These are phyloP conservation scores for Brassica carinata DNA, from an alignment of 345 rosid species.

Conservation along the genomic window DNA sequence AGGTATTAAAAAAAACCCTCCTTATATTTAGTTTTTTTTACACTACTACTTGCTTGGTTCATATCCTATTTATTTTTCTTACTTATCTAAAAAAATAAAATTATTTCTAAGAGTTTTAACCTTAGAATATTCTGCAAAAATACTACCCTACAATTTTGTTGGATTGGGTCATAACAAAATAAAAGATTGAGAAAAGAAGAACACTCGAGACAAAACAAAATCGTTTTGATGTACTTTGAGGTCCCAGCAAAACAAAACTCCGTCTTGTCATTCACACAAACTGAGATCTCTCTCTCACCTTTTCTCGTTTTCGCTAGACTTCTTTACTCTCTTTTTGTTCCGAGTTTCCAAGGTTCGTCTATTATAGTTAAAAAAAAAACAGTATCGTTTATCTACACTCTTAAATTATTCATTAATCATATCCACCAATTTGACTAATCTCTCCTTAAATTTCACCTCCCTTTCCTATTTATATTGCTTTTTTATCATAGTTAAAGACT, in stretches of 20 bases:
- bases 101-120: background rate
- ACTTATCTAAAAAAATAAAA: background rate
- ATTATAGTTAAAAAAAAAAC: background rate
- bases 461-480: background rate
- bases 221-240: constrained; percentile 24
- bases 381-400: too few relatives aligned
- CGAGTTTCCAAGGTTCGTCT: constrained; percentile 15
- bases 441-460: background rate
- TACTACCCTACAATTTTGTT: background rate
- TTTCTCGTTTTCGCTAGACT: constrained; percentile 1
- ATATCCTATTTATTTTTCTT: background rate
- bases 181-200: background rate
- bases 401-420: background rate
- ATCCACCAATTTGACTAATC: background rate
- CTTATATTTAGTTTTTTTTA: too few relatives aligned
- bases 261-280: constrained; percentile 23
- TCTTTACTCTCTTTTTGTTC: background rate
- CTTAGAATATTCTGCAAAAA: background rate
- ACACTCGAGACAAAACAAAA: constrained; percentile 12
- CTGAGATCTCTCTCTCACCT: constrained; percentile 14
- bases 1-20: background rate
- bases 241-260: constrained; percentile 18
- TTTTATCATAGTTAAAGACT: background rate
- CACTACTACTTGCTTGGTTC: too few relatives aligned
- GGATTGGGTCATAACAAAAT: background rate